Evolutionary conservation across 768 basidiomycete genomes (phyloP).

Genomic region (Tephrocybe sp.): DNA sequence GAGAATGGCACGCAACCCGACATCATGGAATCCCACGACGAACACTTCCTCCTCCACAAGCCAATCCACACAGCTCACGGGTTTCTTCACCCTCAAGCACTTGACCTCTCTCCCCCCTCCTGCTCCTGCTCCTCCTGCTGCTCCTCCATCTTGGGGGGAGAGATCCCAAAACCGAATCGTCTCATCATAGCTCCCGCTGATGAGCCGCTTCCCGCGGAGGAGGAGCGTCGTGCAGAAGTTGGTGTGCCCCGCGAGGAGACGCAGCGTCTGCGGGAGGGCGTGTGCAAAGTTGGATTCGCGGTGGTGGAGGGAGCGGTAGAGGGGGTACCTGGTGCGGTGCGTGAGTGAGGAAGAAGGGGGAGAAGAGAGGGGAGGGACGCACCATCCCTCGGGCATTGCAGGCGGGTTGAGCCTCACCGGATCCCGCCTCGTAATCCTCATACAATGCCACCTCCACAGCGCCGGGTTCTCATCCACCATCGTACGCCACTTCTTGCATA

Average conservation of each 20-base stretch:
- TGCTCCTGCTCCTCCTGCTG: not conserved
- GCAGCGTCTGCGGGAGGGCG: constrained; percentile 72
- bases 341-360: not conserved
- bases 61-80: constrained; percentile 89
- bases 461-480: constrained; percentile 62
- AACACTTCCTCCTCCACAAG: constrained; percentile 85
- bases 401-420: constrained; percentile 67
- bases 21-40: constrained; percentile 90
- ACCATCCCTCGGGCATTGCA: constrained; percentile 71
- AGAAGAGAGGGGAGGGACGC: constrained; percentile 21
- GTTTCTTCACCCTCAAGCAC: constrained; percentile 82
- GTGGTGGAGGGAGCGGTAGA: constrained; percentile 81
- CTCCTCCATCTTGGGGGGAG: too few relatives aligned
- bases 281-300: constrained; percentile 82
- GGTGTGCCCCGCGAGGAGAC: constrained; percentile 82
- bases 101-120: constrained; percentile 58
- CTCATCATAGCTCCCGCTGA: constrained; percentile 91
- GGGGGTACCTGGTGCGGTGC: constrained; percentile 38
- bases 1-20: constrained; percentile 50
- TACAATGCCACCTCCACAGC: constrained; percentile 76
- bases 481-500: constrained; percentile 44
- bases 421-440: constrained; percentile 70
- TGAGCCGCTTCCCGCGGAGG: constrained; percentile 74
- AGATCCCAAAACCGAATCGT: constrained; percentile 94
- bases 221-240: constrained; percentile 86